A percentile compares a stretch with the other conserved stretches of the same genome.
Conservation (phyloP, 306 rosid genomes). For the Prunus fruticosa region DNA sequence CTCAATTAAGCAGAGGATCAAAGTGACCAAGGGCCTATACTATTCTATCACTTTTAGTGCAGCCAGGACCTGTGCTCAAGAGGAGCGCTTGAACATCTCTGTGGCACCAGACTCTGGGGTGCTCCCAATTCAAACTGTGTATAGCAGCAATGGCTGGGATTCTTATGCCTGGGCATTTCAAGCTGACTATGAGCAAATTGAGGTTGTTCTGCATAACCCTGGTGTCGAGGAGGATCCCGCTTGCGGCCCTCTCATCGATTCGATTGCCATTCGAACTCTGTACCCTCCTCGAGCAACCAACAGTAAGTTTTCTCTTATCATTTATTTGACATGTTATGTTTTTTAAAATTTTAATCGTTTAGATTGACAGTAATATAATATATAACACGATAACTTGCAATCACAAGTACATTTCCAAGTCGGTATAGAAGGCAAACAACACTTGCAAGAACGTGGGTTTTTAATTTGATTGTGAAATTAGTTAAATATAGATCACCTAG, state of each 20-base stretch:
- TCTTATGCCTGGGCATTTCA: slow-evolving; percentile 80
- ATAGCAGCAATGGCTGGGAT: slow-evolving; percentile 93
- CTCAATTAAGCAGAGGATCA: slow-evolving; percentile 59
- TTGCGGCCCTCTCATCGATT: slow-evolving; percentile 89
- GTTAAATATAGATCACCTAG: not conserved
- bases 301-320: slow-evolving; percentile 34
- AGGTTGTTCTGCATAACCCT: slow-evolving; percentile 76
- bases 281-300: slow-evolving; percentile 68
- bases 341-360: not conserved
- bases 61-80: slow-evolving; percentile 95
- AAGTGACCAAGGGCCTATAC: slow-evolving; percentile 62
- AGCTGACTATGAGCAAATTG: slow-evolving; percentile 39
- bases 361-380: not conserved
- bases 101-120: slow-evolving; percentile 80
- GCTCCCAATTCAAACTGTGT: slow-evolving; percentile 83
- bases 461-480: not conserved
- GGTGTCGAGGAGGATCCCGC: slow-evolving; percentile 96
- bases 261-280: slow-evolving; percentile 66
- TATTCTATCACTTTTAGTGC: slow-evolving; percentile 83
- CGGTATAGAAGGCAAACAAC: too few relatives aligned
- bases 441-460: too few relatives aligned
- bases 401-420: too few relatives aligned
- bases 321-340: not conserved
- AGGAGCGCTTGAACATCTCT: slow-evolving; percentile 68
- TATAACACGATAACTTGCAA: too few relatives aligned